phyloP scores from a whole-genome alignment of 2,329 filamentous ascomycete species.

The Hypoxylon sp. region DNA sequence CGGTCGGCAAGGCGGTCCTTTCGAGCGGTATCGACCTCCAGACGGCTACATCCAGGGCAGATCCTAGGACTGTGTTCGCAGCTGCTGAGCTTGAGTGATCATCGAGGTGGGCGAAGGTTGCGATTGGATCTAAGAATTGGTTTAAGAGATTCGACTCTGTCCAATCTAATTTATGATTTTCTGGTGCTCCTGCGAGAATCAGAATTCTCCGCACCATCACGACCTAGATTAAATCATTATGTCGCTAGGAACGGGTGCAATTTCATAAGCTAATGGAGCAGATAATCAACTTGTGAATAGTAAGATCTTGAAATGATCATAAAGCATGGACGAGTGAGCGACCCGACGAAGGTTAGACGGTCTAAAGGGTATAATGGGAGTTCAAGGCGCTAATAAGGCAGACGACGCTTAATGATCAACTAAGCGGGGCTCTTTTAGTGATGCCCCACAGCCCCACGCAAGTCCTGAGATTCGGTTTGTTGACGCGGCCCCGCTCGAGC shows the following conservation, averaged over 20 bases:
- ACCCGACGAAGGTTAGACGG: not conserved
- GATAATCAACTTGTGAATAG: not conserved
- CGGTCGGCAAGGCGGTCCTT: slow-evolving; percentile 63
- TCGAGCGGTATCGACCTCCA: slow-evolving; percentile 71
- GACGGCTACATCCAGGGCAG: slow-evolving; percentile 54
- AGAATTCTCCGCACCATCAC: slow-evolving; percentile 51
- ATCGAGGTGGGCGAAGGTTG: slow-evolving; percentile 44
- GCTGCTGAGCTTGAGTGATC: slow-evolving; percentile 23
- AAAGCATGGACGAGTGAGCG: not conserved
- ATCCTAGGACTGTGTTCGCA: slow-evolving; percentile 38
- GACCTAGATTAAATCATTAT: slow-evolving; percentile 29
- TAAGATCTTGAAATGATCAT: not conserved
- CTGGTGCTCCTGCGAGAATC: slow-evolving; percentile 51
- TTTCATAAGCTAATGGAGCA: slow-evolving; percentile 15
- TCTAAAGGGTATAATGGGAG: not conserved
- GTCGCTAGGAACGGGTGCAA: not conserved
- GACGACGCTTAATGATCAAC: not conserved
- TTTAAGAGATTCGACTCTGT: slow-evolving; percentile 61
- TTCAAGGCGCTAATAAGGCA: not conserved
- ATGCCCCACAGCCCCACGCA: slow-evolving; percentile 16
- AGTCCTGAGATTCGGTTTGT: slow-evolving; percentile 39
- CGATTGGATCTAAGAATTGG: slow-evolving; percentile 60
- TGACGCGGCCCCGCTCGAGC: slow-evolving; percentile 35
- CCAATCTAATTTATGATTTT: slow-evolving; percentile 49
- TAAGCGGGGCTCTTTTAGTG: slow-evolving; percentile 6